Evolutionary conservation across 257 asterid genomes (phyloP).

Genomic region (Phtheirospermum japonicum): DNA sequence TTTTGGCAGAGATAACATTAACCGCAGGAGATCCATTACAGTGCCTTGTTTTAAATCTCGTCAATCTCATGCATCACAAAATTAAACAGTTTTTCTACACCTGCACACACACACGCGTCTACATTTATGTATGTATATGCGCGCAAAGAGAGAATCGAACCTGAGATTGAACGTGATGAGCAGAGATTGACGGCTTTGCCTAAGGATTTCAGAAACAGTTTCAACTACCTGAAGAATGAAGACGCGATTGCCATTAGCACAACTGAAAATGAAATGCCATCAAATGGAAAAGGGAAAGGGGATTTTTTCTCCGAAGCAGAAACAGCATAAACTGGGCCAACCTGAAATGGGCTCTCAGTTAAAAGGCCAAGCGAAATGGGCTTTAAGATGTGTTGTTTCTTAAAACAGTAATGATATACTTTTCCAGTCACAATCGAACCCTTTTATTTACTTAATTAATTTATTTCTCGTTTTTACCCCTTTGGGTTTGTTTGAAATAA

Average conservation of each 20-base stretch:
- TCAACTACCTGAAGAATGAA: conserved; percentile 15
- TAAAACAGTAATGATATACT: too few relatives aligned
- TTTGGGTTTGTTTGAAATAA: too few relatives aligned
- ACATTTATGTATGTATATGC: not conserved
- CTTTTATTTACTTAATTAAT: too few relatives aligned
- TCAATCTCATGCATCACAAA: conserved; percentile 18
- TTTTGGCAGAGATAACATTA: not conserved
- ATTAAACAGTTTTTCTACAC: not conserved
- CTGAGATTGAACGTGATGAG: conserved; percentile 19
- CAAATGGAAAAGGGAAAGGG: not conserved
- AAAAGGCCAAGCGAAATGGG: not conserved
- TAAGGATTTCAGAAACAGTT: conserved; percentile 18
- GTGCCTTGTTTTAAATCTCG: conserved; percentile 6
- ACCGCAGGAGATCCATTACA: conserved; percentile 17
- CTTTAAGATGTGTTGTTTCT: too few relatives aligned
- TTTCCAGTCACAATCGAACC: too few relatives aligned
- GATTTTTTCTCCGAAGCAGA: conserved; percentile 4
- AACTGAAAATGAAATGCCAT: conserved; percentile 19
- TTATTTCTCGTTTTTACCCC: too few relatives aligned
- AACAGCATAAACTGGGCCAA: conserved; percentile 8
- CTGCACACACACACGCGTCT: not conserved
- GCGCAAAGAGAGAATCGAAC: conserved; percentile 10
- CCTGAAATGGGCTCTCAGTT: not conserved
- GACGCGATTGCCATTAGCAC: conserved; percentile 12
- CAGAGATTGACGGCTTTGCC: conserved; percentile 1